Conservation (phyloP, 2,329 filamentous ascomycete species). For the Geoglossum cookeanum region DNA sequence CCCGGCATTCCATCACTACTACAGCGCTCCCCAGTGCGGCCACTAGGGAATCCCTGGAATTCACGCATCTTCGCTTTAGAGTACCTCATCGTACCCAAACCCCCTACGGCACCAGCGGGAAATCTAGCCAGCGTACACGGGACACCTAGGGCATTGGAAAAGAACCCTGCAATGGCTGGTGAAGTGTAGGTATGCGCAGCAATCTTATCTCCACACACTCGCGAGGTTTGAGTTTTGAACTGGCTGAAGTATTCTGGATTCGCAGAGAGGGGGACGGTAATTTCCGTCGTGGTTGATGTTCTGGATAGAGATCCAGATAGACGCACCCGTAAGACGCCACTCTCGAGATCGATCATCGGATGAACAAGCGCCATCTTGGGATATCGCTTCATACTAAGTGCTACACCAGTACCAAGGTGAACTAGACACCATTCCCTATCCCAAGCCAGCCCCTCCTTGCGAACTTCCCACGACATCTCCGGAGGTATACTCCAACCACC, state of each 20-base stretch:
- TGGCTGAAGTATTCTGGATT: constrained; percentile 31
- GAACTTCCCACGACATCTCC: constrained; percentile 52
- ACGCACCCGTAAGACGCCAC: constrained; percentile 42
- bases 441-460: constrained; percentile 71
- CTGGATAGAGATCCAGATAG: background rate
- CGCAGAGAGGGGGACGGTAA: constrained; percentile 45
- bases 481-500: constrained; percentile 54
- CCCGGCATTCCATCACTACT: constrained; percentile 26
- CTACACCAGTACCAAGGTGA: constrained; percentile 66
- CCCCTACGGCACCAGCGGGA: constrained; percentile 31
- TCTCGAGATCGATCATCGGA: constrained; percentile 52
- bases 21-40: background rate
- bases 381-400: constrained; percentile 74
- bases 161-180: constrained; percentile 50
- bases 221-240: constrained; percentile 32
- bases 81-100: constrained; percentile 40
- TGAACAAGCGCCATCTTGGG: constrained; percentile 72
- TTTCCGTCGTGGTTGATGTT: constrained; percentile 12
- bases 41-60: constrained; percentile 22
- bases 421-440: constrained; percentile 94
- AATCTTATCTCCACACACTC: constrained; percentile 69
- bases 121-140: constrained; percentile 74
- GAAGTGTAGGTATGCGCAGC: constrained; percentile 51
- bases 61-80: constrained; percentile 52
- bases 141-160: constrained; percentile 53